Base-by-base conservation (phyloP, 1,284 basidiomycete genomes). In the Malassezia furfur region DNA sequence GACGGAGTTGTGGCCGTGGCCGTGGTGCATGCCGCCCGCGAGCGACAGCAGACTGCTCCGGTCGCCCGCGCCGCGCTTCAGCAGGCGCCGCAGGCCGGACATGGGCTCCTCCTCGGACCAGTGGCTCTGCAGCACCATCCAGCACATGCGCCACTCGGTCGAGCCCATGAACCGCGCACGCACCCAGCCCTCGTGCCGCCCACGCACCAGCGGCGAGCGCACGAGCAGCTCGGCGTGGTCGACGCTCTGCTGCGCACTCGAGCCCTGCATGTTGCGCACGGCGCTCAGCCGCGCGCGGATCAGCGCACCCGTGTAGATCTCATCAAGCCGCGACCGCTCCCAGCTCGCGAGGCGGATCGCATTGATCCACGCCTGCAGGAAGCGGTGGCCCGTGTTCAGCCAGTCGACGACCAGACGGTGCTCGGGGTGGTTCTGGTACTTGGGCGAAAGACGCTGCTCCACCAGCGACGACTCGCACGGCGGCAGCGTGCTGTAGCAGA, bases 281-380 rank as follows among this genome's bases (percentile, higher is more conserved):
- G 64, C 66, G 78, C 81, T 76, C 30, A 70, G 66, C 25, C 74
- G 72, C 69, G 34, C 82, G 83, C 75, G 82, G 43, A 74, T 67
- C 43, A 96, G 78, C 77, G 96, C 88, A 2, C 91, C 91, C 0
- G 93, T 96, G 76, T 98, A 98, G 57, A 98, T 90, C 77, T 96
- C 93, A 75, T 96, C 91, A 21, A 96, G 80, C 25, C 91, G 83
- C 1, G 88, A 87, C 66, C 94, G 90, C 76, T 98, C 93, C 90
- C 91, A 98, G 48, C 87, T 83, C 8, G 87, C 84, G 7, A 98
- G 81, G 15, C 94, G 85, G 36, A 98, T 81, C 6, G 90, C 90
- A 21, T 88, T 85, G 17, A 88, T 84, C 91, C 91, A 96, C 6
- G 70, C 66, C 57, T 71, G 70, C 21, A 72, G 64, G 48, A 67